Evolutionary conservation across 2,329 filamentous ascomycete genomes (phyloP), one percentile per base, ranked within the genome.

Genomic region (Sarocladiaceae sp.): DNA sequence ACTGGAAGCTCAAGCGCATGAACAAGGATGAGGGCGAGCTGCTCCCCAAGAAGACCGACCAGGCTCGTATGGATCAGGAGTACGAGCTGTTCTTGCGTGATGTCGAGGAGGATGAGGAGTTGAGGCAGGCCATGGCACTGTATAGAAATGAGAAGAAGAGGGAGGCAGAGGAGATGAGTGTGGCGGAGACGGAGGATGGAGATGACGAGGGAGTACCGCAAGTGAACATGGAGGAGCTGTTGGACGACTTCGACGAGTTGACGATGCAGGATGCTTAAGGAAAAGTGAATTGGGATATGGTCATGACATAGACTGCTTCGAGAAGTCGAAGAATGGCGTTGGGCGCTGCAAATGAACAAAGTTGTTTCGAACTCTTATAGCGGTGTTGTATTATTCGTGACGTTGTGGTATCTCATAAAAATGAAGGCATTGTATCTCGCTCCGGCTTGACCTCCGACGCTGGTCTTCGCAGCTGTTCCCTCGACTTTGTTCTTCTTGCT

Each of bases 11-110:
- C 69, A 95, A 89, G 82, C 90, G 94, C 64, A 93, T 99, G 88
- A 80, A 80, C 58, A 87, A 84, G 71, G 92, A 97, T 57, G 90
- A 97, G 66, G 87, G 88, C 59, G 93, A 97, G 58, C 79, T 95
- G 68, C 73, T 92, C 57, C 89, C 90, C 31, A 86, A 89, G 75
- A 90, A 96, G 73, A 78, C 90, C 54, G 92, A 97, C 66, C 88
- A 93, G 65, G 89, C 92, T 54, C 84, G 85, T 57, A 84, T 96
- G 75, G 92, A 97, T 66, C 82, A 86, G 58, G 94, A 99, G 71
- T 99, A 96, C 72, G 94, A 99, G 75, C 83, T 92, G 82, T 99
- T 99, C 83, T 74, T 99, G 76, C 86, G 88, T 42, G 94, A 99
- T 68, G 90, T 99, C 11, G 95, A 99, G 71, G 92, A 97, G 66